Evolutionary conservation across 139 green algal genomes (phyloP).

Genomic region (Pseudopediastrum boryanum): DNA sequence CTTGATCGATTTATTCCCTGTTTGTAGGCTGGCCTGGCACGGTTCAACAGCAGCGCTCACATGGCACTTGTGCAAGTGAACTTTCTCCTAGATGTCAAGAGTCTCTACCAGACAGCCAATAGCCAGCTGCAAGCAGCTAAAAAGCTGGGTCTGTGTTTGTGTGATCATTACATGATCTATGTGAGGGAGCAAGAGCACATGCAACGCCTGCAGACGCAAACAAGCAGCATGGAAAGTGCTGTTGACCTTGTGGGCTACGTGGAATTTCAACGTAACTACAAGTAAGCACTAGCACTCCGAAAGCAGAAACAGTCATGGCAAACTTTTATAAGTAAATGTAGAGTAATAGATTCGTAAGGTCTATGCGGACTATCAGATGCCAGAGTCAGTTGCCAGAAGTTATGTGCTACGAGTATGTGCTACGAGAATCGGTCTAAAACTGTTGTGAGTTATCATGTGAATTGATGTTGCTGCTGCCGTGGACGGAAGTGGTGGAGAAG

Average conservation of each 20-base stretch:
- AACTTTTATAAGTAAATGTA: too few species aligned
- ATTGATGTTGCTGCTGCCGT: too few species aligned
- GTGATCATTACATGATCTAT: conserved; percentile 21
- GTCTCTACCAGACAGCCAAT: conserved; percentile 29
- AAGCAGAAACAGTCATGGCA: too few species aligned
- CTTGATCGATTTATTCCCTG: neutral
- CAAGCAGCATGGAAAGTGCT: conserved; percentile 33
- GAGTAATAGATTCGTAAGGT: too few species aligned
- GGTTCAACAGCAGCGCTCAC: conserved; percentile 36
- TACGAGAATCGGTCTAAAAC: too few species aligned
- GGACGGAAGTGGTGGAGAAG: too few species aligned
- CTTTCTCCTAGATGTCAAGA: conserved; percentile 39
- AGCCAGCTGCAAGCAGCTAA: conserved; percentile 46
- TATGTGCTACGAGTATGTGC: too few species aligned
- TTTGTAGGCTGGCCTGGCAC: conserved; percentile 41
- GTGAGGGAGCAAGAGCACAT: conserved; percentile 49
- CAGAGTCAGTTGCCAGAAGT: too few species aligned
- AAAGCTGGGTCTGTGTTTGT: conserved; percentile 46
- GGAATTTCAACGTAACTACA: conserved; percentile 51
- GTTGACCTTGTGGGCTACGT: conserved; percentile 59
- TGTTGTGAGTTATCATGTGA: too few species aligned
- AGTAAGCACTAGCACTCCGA: too few species aligned
- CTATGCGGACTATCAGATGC: too few species aligned
- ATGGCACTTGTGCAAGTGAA: conserved; percentile 48
- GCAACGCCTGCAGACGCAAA: conserved; percentile 37